These are phyloP conservation scores for Moelleriella libera DNA, from an alignment of 2,329 filamentous ascomycete species.

Conservation along the genomic window DNA sequence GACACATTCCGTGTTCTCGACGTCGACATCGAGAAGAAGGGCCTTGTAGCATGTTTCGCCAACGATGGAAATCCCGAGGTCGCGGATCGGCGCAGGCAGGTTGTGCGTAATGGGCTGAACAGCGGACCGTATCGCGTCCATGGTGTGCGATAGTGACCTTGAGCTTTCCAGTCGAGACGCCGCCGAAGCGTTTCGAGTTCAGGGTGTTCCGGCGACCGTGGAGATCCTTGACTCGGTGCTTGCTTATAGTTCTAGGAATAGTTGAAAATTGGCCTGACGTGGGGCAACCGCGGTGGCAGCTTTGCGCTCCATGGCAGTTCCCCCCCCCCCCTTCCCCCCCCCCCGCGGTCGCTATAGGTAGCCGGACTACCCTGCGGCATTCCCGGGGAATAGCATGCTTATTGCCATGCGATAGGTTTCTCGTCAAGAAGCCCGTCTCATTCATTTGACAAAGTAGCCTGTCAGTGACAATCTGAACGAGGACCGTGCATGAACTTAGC, in stretches of 20 bases:
- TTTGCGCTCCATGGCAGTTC: background rate
- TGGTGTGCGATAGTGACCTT: slow-evolving; percentile 13
- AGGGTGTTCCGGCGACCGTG: background rate
- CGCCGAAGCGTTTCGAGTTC: no score
- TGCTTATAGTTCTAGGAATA: background rate
- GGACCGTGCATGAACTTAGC: background rate
- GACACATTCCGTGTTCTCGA: slow-evolving; percentile 62
- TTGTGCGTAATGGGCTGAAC: slow-evolving; percentile 58
- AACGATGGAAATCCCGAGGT: slow-evolving; percentile 66
- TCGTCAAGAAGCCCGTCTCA: no score
- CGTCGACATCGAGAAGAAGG: slow-evolving; percentile 73
- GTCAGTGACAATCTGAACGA: no score
- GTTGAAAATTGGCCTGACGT: background rate
- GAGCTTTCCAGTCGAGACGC: background rate
- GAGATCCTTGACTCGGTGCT: background rate
- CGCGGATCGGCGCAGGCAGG: slow-evolving; percentile 60
- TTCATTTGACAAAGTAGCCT: no score
- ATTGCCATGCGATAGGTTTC: background rate
- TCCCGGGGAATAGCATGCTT: background rate
- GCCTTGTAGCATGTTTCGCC: slow-evolving; percentile 74
- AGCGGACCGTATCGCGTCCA: slow-evolving; percentile 47
- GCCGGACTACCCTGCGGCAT: no score
- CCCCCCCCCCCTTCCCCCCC: no score
- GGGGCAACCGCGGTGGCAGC: background rate
- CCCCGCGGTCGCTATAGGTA: no score